Conservation (phyloP, 257 asterid genomes). For the Penstemon barbatus region DNA sequence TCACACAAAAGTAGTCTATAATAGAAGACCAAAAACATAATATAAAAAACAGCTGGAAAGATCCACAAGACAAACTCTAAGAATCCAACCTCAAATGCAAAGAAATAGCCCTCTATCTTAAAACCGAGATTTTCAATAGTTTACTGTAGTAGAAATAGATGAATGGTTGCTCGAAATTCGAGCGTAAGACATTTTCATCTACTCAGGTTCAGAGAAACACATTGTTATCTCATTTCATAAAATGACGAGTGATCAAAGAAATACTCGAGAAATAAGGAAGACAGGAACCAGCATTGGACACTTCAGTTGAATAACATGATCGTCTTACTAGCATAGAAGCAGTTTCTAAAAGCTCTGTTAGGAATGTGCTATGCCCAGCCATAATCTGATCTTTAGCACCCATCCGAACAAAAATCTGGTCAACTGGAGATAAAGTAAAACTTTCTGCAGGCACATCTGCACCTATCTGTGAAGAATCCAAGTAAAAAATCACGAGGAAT, state of each 20-base stretch:
- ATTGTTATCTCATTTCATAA: conserved; percentile 4
- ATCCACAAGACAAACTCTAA: neutral
- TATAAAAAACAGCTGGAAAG: conserved; percentile 2
- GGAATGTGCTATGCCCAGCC: conserved; percentile 97
- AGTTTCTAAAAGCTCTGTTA: conserved; percentile 90
- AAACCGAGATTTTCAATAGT: conserved; percentile 1
- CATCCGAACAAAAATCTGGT: conserved; percentile 93
- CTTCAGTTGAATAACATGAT: conserved; percentile 12
- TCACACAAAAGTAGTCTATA: neutral
- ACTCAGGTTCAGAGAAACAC: neutral
- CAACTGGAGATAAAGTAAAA: conserved; percentile 72
- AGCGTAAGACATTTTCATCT: neutral
- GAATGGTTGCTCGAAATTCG: conserved; percentile 4
- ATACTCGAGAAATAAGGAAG: conserved; percentile 13
- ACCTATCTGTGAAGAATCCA: conserved; percentile 63
- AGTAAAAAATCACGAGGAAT: conserved; percentile 28
- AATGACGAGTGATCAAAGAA: conserved; percentile 5
- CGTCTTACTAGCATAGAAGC: conserved; percentile 87
- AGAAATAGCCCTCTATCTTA: neutral
- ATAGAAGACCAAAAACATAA: neutral
- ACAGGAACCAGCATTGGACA: neutral
- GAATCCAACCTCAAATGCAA: conserved; percentile 23
- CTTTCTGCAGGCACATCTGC: conserved; percentile 93
- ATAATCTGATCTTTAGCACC: conserved; percentile 98
- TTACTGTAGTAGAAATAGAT: neutral